Percentiles rank a stretch among this genome's conserved stretches.
These are phyloP conservation scores for Ligustrum vulgare DNA, from an alignment of 257 asterid genomes.

Conservation along the genomic window DNA sequence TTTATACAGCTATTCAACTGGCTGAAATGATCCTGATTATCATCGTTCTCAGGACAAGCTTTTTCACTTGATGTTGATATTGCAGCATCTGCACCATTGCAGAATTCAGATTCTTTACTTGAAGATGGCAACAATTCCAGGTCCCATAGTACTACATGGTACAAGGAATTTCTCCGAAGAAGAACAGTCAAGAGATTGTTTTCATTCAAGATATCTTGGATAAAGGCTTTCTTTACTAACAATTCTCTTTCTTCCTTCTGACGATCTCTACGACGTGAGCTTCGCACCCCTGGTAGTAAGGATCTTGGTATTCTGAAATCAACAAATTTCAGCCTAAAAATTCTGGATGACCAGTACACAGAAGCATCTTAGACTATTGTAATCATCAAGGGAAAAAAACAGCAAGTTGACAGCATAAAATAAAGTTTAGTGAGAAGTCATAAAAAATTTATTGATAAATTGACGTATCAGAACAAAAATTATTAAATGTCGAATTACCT, in stretches of 20 bases:
- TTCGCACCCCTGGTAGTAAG: slow-evolving; percentile 82
- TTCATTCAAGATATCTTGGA: slow-evolving; percentile 80
- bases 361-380: slow-evolving; percentile 17
- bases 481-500: background rate
- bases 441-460: slow-evolving; percentile 4
- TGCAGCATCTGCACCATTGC: slow-evolving; percentile 37
- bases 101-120: slow-evolving; percentile 51
- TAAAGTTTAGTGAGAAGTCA: slow-evolving; percentile 6
- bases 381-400: slow-evolving; percentile 23
- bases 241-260: slow-evolving; percentile 89
- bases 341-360: slow-evolving; percentile 10
- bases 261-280: slow-evolving; percentile 87
- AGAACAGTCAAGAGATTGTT: slow-evolving; percentile 56
- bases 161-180: slow-evolving; percentile 57
- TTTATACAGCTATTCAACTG: slow-evolving; percentile 59
- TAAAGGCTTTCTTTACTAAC: slow-evolving; percentile 81
- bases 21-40: slow-evolving; percentile 38
- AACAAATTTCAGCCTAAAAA: slow-evolving; percentile 30
- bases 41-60: slow-evolving; percentile 33
- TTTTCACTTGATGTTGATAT: slow-evolving; percentile 36
- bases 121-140: slow-evolving; percentile 69
- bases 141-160: slow-evolving; percentile 73
- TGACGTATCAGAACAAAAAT: background rate
- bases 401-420: slow-evolving; percentile 15
- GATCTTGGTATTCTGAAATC: slow-evolving; percentile 91